phyloP scores from a whole-genome alignment of 805 yeast genomes.

The Zygoascus tannicola region DNA sequence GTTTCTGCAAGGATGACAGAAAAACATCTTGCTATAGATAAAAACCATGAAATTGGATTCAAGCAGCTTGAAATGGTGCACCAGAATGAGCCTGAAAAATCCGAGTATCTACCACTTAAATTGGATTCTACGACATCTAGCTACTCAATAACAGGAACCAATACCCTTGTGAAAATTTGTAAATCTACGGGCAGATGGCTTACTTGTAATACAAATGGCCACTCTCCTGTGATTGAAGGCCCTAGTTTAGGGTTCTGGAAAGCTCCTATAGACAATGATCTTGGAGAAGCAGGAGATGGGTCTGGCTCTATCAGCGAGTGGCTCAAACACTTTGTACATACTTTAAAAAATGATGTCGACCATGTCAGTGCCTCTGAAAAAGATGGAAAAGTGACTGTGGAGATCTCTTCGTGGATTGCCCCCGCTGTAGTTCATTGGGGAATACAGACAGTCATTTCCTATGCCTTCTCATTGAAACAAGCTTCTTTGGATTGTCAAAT shows the following conservation, averaged over 20 bases:
- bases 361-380: neutral
- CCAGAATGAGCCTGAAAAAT: neutral
- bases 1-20: conserved; percentile 3
- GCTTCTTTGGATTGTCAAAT: conserved; percentile 5
- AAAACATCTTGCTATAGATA: conserved; percentile 12
- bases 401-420: conserved; percentile 18
- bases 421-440: conserved; percentile 27
- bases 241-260: conserved; percentile 8
- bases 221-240: conserved; percentile 1
- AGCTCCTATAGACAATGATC: conserved; percentile 12
- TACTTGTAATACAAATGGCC: conserved; percentile 7
- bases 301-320: conserved; percentile 24
- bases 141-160: neutral
- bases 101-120: no score
- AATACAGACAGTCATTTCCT: conserved; percentile 13
- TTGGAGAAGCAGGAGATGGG: conserved; percentile 19
- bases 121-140: neutral
- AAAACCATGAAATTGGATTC: conserved; percentile 24
- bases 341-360: conserved; percentile 15
- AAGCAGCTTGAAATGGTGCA: conserved; percentile 14
- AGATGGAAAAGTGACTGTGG: conserved; percentile 11
- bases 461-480: conserved; percentile 8
- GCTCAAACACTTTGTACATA: conserved; percentile 20
- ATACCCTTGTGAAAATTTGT: neutral
- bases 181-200: conserved; percentile 8